These are phyloP conservation scores for Kwoniella dejecticola DNA, from an alignment of 768 basidiomycete genomes.

Conservation along the genomic window DNA sequence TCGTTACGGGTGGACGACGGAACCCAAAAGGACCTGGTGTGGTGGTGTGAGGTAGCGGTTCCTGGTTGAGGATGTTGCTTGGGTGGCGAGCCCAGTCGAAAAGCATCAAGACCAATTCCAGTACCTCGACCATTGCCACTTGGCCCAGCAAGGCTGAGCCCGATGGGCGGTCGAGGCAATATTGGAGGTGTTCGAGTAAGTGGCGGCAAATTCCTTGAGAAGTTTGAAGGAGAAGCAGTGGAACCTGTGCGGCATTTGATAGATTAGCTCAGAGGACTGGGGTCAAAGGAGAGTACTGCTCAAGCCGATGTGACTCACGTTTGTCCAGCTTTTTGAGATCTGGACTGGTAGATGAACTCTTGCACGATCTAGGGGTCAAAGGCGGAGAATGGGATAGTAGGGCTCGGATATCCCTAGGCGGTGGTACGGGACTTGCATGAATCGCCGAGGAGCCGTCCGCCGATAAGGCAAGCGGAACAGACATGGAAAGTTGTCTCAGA, in stretches of 20 bases:
- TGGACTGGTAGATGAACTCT: neutral
- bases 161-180: neutral
- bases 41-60: neutral
- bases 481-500: neutral
- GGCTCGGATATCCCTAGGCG: neutral
- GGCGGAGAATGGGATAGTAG: neutral
- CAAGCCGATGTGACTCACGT: too few relatives aligned
- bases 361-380: neutral
- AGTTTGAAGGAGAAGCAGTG: too few relatives aligned
- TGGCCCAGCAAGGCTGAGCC: neutral
- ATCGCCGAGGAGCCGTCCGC: neutral
- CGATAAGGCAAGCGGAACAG: neutral
- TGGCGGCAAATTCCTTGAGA: neutral
- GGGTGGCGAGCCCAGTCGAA: conserved; percentile 6
- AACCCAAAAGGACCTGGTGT: neutral
- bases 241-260: too few relatives aligned
- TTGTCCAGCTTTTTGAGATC: too few relatives aligned
- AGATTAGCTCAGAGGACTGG: too few relatives aligned
- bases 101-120: conserved; percentile 3
- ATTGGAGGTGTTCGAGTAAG: neutral
- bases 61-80: conserved; percentile 2
- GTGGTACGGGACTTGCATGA: neutral
- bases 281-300: too few relatives aligned
- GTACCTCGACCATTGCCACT: neutral
- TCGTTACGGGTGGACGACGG: neutral